Percentiles rank a stretch among this genome's conserved stretches.
These are phyloP conservation scores for Saccharomyces kudriavzevii DNA, from an alignment of 805 yeast species.

Conservation along the genomic window DNA sequence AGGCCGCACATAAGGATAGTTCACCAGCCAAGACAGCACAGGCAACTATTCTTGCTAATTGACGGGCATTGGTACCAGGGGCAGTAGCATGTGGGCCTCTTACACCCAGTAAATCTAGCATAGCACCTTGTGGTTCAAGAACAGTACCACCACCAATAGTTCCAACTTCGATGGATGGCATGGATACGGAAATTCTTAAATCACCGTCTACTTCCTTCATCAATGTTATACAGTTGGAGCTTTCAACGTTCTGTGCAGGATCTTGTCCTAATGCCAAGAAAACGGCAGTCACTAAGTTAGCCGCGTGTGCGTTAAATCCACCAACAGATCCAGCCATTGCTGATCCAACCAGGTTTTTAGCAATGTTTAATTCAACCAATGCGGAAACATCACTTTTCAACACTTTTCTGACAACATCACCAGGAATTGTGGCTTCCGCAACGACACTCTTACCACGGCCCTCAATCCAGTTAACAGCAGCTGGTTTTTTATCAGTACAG, in stretches of 20 bases:
- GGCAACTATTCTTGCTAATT: conserved; percentile 86
- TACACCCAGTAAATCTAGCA: conserved; percentile 90
- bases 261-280: conserved; percentile 96
- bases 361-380: conserved; percentile 77
- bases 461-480: conserved; percentile 99
- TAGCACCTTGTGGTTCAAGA: conserved; percentile 92
- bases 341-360: conserved; percentile 88
- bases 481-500: conserved; percentile 96
- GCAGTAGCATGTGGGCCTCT: conserved; percentile 89
- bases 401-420: conserved; percentile 68
- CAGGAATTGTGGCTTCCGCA: conserved; percentile 89
- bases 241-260: conserved; percentile 98
- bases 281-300: conserved; percentile 90
- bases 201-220: conserved; percentile 82
- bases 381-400: conserved; percentile 90
- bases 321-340: conserved; percentile 99
- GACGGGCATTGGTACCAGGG: conserved; percentile 94
- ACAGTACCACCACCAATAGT: conserved; percentile 99
- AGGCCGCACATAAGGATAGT: conserved; percentile 85
- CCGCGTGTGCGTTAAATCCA: conserved; percentile 97
- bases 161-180: conserved; percentile 99
- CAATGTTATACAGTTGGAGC: conserved; percentile 93
- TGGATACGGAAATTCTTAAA: conserved; percentile 84
- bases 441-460: conserved; percentile 98
- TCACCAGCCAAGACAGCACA: conserved; percentile 95